A percentile compares a stretch with the other conserved stretches of the same genome.
phyloP scores from a whole-genome alignment of 306 rosid species.

The Corylus americana region DNA sequence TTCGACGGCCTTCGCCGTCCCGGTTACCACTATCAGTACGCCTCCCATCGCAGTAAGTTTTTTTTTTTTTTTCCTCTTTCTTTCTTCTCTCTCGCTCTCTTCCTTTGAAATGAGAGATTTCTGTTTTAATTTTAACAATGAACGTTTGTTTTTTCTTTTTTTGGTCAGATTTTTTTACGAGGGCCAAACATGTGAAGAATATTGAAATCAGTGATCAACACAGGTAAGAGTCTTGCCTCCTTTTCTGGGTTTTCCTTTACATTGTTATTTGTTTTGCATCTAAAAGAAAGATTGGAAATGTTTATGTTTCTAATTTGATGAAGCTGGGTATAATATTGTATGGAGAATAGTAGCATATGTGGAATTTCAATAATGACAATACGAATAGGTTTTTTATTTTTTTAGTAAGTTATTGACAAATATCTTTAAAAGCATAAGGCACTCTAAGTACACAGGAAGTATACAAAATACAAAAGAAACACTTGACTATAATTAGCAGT shows the following conservation, averaged over 20 bases:
- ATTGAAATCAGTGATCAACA: constrained; percentile 73
- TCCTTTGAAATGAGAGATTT: not conserved
- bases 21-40: constrained; percentile 29
- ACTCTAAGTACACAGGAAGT: too few species aligned
- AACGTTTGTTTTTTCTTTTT: not conserved
- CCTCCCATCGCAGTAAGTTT: constrained; percentile 51
- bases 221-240: constrained; percentile 41
- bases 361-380: not conserved
- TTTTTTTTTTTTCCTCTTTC: not conserved
- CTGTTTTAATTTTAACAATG: not conserved
- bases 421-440: too few species aligned
- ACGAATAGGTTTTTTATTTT: not conserved
- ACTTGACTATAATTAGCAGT: not conserved
- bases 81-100: not conserved
- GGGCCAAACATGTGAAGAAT: constrained; percentile 62
- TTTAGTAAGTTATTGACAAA: too few species aligned
- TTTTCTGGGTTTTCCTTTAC: not conserved
- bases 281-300: not conserved
- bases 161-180: constrained; percentile 63
- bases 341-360: not conserved
- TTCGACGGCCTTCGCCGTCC: constrained; percentile 26
- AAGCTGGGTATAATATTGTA: not conserved
- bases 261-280: not conserved
- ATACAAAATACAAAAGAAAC: too few species aligned
- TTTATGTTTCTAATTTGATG: not conserved